Base-by-base conservation (phyloP, 169 alveolate genomes). In the Cryptosporidium bovis region DNA sequence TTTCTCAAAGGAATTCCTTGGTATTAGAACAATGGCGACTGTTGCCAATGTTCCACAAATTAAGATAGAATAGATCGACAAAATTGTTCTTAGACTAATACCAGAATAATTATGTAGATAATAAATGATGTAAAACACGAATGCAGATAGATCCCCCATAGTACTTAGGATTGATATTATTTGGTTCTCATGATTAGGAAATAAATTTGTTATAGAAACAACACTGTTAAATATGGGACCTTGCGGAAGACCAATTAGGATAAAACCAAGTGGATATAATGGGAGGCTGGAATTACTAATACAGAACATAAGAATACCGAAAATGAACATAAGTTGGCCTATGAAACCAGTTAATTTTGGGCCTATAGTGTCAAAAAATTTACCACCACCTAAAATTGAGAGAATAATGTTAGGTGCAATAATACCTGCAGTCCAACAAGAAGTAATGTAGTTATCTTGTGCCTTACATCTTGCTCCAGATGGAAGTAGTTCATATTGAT, bases 351-450 rank as follows among this genome's bases (percentile, higher is more conserved):
- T 77, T 34, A 60, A 24, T 20, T 77, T 77, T n/a, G 87, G 87
- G 8, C 87, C 87, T 33, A 77, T 34, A 40, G 33, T 27, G n/a
- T 77, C 87, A 62, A 77, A 77, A n/a, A 77, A 24, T 60, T 62
- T 77, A 6, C 87, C 87, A 60, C 69, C 69, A 18, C 87, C 87
- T 24, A 77, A 48, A n/a, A 77, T 71, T 6, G 87, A 77, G 18
- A 77, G 64, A n/a, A 77, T 44, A 12, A 77, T 60, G 12, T 77
- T 77, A 8, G 87, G 87, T 60, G 87, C 87, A 71, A 77, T 77
- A 27, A 77, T 77, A 27, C 87, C 87, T 40, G 87, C 87, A 8
- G 87, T 77, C 87, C 87, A 77, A 20, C 87, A 77, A 40, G 87
- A 46, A 15, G 87, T 77, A 31, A 77, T 60, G 12, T 56, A 46